Evolutionary conservation across 2,329 filamentous ascomycete genomes (phyloP).

Genomic region (Nothopassalora personata): DNA sequence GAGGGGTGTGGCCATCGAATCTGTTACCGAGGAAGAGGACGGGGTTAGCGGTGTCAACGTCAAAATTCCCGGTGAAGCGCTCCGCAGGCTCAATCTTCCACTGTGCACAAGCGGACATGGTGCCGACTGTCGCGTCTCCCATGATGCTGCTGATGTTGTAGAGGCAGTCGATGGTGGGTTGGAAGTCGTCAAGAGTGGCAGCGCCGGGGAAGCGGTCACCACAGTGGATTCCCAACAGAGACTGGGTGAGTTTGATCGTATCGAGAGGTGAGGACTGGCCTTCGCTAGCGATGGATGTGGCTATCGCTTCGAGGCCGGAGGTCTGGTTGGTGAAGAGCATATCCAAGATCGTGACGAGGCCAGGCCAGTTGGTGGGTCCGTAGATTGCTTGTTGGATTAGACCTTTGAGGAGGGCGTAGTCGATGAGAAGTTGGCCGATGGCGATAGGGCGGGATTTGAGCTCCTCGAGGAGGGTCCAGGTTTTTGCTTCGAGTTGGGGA

Average conservation of each 20-base stretch:
- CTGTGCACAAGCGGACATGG: conserved; percentile 30
- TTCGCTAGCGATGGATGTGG: not conserved
- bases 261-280: not conserved
- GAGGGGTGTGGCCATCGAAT: conserved; percentile 37
- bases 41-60: conserved; percentile 28
- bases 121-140: not conserved
- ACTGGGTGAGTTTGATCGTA: not conserved
- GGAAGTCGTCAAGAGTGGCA: not conserved
- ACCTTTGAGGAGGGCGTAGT: not conserved
- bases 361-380: not conserved
- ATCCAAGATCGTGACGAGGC: not conserved
- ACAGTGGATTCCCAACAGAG: conserved; percentile 1
- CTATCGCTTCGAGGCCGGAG: not conserved
- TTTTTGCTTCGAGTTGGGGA: not conserved
- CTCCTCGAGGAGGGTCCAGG: not conserved
- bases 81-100: conserved; percentile 39
- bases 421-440: not conserved
- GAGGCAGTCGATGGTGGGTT: not conserved
- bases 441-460: not conserved
- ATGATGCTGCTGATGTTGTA: not conserved
- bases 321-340: not conserved
- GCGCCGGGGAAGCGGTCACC: not conserved
- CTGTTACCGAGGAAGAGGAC: conserved; percentile 39
- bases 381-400: not conserved
- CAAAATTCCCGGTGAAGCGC: conserved; percentile 33